Evolutionary conservation across 2,329 filamentous ascomycete species (phyloP).

Genomic region (Fusarium goolgardi): DNA sequence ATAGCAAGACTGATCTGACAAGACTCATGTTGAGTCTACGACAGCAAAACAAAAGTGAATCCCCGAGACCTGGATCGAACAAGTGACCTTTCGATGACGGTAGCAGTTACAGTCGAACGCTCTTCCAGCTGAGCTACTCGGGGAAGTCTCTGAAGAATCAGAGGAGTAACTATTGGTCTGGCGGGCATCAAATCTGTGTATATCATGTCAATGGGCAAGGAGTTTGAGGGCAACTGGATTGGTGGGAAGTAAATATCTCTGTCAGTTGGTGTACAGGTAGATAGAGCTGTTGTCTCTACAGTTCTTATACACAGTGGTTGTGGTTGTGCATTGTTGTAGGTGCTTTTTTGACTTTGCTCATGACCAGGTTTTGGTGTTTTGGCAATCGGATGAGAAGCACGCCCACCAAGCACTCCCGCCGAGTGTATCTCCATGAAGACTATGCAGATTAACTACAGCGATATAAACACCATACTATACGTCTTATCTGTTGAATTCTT

Average conservation of each 20-base stretch:
- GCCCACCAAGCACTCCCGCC: not conserved
- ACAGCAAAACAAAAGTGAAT: conserved; percentile 3
- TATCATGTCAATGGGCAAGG: not conserved
- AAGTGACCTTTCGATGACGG: conserved; percentile 44
- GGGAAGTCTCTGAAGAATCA: conserved; percentile 18
- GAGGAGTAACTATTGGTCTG: conserved; percentile 4
- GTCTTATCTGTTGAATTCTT: not conserved
- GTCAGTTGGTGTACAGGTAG: not conserved
- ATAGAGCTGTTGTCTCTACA: rapidly evolving
- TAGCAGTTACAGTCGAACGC: conserved; percentile 44
- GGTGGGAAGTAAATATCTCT: not conserved
- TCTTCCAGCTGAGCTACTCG: conserved; percentile 48
- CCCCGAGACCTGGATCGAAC: conserved; percentile 46
- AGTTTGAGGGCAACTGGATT: not conserved
- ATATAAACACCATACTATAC: not conserved
- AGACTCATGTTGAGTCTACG: not conserved
- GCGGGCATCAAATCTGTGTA: not conserved
- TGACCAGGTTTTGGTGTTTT: not conserved
- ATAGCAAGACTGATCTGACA: not conserved
- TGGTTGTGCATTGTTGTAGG: not conserved
- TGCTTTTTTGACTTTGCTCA: not conserved
- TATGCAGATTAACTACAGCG: not conserved
- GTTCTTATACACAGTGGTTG: not conserved
- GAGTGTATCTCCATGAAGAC: no score
- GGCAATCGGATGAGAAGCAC: not conserved